Conservation (phyloP, 768 basidiomycete genomes). For the Suillus cothurnatus region DNA sequence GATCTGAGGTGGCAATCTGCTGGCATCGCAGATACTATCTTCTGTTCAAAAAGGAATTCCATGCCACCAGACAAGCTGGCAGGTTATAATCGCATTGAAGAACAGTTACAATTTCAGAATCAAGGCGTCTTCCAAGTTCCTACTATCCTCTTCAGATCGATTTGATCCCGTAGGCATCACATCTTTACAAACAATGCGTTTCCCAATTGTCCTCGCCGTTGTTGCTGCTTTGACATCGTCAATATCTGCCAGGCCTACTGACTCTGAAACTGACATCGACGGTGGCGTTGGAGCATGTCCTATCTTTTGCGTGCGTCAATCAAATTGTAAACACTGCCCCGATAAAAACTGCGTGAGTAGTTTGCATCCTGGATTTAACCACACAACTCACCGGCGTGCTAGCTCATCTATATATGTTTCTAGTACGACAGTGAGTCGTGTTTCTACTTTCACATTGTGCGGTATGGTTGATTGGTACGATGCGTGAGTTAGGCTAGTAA, state of each 20-base stretch:
- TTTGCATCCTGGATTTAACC: neutral
- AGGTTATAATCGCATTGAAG: neutral
- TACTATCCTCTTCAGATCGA: neutral
- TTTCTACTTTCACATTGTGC: neutral
- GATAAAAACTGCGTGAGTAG: neutral
- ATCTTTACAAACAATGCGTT: neutral
- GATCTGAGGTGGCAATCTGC: neutral
- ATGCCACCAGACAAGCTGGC: neutral
- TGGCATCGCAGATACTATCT: neutral
- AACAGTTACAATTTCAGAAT: neutral
- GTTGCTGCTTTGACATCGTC: neutral
- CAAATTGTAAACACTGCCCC: neutral
- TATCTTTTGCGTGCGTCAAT: neutral
- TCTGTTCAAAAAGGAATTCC: neutral
- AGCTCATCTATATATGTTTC: neutral
- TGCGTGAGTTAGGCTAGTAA: neutral
- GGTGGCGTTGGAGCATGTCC: neutral
- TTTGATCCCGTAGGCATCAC: neutral
- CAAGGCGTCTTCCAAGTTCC: neutral
- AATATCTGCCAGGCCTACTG: neutral
- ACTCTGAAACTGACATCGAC: no score
- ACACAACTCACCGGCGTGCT: neutral
- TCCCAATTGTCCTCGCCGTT: neutral
- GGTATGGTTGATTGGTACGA: neutral
- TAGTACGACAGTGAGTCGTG: neutral